Evolutionary conservation across 2,329 filamentous ascomycete genomes (phyloP).

Genomic region (Xenosphaeropsis pyriputrescens): DNA sequence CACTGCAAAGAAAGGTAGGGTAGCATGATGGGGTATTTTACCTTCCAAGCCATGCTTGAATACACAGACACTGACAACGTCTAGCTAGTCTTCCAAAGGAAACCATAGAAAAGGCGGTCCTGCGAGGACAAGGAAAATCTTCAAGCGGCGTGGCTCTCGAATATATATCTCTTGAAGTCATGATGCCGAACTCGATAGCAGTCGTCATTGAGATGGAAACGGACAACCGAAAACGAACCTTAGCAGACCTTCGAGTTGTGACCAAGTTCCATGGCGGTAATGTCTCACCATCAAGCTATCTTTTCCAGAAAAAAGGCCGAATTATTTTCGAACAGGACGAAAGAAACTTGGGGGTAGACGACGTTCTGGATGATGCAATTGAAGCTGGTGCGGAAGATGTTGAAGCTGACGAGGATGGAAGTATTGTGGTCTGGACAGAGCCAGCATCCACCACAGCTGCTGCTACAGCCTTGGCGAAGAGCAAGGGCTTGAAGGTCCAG

Average conservation of each 20-base stretch:
- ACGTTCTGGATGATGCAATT: conserved; percentile 67
- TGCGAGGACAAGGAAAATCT: conserved; percentile 76
- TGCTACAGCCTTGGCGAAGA: conserved; percentile 45
- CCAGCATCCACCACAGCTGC: conserved; percentile 49
- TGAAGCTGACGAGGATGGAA: conserved; percentile 50
- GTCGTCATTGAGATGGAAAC: conserved; percentile 77
- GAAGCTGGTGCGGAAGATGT: conserved; percentile 73
- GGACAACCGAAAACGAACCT: conserved; percentile 59
- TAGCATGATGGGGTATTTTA: conserved; percentile 11
- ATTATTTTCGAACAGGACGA: conserved; percentile 52
- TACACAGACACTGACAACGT: conserved; percentile 8
- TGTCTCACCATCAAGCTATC: conserved; percentile 61
- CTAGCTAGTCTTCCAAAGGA: conserved; percentile 66
- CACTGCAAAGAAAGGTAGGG: conserved; percentile 61
- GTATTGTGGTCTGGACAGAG: conserved; percentile 57
- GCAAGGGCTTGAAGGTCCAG: conserved; percentile 51
- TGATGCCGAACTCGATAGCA: conserved; percentile 62
- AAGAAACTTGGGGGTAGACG: conserved; percentile 35
- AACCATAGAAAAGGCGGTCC: conserved; percentile 72
- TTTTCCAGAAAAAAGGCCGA: conserved; percentile 72
- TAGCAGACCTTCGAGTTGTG: conserved; percentile 57
- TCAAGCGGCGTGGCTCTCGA: conserved; percentile 64
- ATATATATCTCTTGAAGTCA: conserved; percentile 60
- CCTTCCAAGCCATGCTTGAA: conserved; percentile 4
- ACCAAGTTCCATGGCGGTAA: conserved; percentile 60